These are phyloP conservation scores for Dothistroma septosporum DNA, from an alignment of 2,329 filamentous ascomycete species.

Conservation along the genomic window DNA sequence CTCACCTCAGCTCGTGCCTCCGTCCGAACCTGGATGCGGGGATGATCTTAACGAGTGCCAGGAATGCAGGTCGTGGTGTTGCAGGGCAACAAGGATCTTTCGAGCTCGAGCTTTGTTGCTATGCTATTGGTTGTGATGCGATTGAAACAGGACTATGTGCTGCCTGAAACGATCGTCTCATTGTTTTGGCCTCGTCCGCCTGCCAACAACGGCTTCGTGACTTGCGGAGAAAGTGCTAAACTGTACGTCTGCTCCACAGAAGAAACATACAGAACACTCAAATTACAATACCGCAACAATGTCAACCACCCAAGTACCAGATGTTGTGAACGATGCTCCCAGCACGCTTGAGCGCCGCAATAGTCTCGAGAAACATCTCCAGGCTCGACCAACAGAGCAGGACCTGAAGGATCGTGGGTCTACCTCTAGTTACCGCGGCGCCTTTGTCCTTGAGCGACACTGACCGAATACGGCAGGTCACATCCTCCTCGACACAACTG, in stretches of 20 bases:
- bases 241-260: neutral
- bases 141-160: neutral
- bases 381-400: slow-evolving; percentile 49
- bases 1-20: neutral
- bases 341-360: slow-evolving; percentile 16
- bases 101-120: neutral
- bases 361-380: slow-evolving; percentile 32
- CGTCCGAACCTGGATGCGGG: neutral
- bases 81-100: neutral
- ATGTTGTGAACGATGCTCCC: slow-evolving; percentile 18
- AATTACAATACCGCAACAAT: slow-evolving; percentile 5
- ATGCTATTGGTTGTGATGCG: neutral
- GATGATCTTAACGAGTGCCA: neutral
- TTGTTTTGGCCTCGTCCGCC: neutral
- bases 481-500: slow-evolving; percentile 63
- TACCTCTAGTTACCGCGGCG: neutral
- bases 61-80: neutral
- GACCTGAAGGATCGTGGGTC: slow-evolving; percentile 56
- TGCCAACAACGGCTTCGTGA: neutral
- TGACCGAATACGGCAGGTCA: slow-evolving; percentile 36
- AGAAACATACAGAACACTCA: neutral
- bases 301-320: slow-evolving; percentile 7
- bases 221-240: neutral
- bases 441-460: neutral
- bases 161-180: slow-evolving; percentile 1